A percentile compares a stretch with the other conserved stretches of the same genome.
phyloP scores from a whole-genome alignment of 495 filamentous ascomycete species.

The Penicillium psychrofluorescens region DNA sequence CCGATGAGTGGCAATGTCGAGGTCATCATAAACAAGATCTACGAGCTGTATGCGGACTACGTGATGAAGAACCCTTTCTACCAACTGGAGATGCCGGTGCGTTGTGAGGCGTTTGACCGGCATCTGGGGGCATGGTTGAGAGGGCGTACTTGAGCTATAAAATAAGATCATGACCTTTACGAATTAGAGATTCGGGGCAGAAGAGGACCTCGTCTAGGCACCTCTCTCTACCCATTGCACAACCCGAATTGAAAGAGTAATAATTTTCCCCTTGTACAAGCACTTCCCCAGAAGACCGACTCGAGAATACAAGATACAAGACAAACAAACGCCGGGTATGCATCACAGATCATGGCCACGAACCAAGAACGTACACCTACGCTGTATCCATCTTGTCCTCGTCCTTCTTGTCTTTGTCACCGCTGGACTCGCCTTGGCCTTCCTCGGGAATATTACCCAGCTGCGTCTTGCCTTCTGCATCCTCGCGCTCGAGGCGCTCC shows the following conservation, averaged over 20 bases:
- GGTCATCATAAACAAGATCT: slow-evolving; percentile 68
- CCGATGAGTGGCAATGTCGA: slow-evolving; percentile 85
- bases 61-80: slow-evolving; percentile 99
- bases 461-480: slow-evolving; percentile 57
- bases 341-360: slow-evolving; percentile 26
- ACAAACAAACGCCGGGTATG: slow-evolving; percentile 38
- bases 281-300: slow-evolving; percentile 2
- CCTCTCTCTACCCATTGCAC: slow-evolving; percentile 2
- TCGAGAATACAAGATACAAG: slow-evolving; percentile 23
- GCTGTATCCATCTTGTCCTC: slow-evolving; percentile 75
- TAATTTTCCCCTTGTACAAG: not conserved
- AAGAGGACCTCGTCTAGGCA: too few relatives aligned
- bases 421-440: slow-evolving; percentile 64
- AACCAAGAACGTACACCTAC: slow-evolving; percentile 13
- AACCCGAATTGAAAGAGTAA: slow-evolving; percentile 18
- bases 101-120: slow-evolving; percentile 91
- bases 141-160: slow-evolving; percentile 20
- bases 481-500: slow-evolving; percentile 68
- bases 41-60: slow-evolving; percentile 93
- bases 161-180: slow-evolving; percentile 21
- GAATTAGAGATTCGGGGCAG: slow-evolving; percentile 13
- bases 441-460: slow-evolving; percentile 83
- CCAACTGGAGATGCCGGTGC: slow-evolving; percentile 91
- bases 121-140: slow-evolving; percentile 52
- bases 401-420: slow-evolving; percentile 54